Evolutionary conservation across 2,329 filamentous ascomycete genomes (phyloP), one percentile per base, ranked within the genome.

Genomic region (Sarocladium strictum): DNA sequence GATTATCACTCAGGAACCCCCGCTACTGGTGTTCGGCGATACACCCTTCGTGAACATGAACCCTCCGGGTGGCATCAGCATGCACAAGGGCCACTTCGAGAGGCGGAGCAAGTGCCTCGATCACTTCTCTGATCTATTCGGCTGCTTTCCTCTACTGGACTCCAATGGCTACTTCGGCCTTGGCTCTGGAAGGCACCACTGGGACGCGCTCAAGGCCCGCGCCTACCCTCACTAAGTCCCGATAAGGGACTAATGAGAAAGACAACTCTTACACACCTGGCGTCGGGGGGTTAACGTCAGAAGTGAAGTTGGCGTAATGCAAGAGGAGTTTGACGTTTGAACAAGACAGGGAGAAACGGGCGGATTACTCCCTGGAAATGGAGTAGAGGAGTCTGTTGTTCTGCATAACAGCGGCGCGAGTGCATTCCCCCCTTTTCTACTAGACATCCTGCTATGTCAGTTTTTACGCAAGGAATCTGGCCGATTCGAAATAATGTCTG

Each of bases 61-160:
- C 21, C 68, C 69, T 1, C 53, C 57, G 3, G 55, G 58, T 50
- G 68, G 68, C n/a, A 69, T 71, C 41, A 70, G 67, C 54, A 62
- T 57, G 27, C 67, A 65, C 56, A 60, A 60, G 6, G 65, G 66
- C 9, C 67, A 71, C 53, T 35, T 70, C 14, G 62, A 66, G 29
- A 62, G 64, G n/a, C 62, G 68, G n/a, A 68, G 62, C 57, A 58
- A 62, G 47, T 72, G 69, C 55, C 57, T 72, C 2, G 69, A 71
- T 43, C 62, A 68, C 51, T 69, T 69, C 50, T 62, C 63, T 19
- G 59, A 64, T 24, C 57, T 67, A 50, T 66, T 71, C 45, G 62
- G 63, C 4, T 71, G 68, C 40, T 67, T 71, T 61, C 67, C 69
- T 2, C 59, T 72, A 38, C 53, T 70, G 9, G 60, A 69, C 21